phyloP scores from a whole-genome alignment of 768 basidiomycete species.

The Tricholoma terreum region DNA sequence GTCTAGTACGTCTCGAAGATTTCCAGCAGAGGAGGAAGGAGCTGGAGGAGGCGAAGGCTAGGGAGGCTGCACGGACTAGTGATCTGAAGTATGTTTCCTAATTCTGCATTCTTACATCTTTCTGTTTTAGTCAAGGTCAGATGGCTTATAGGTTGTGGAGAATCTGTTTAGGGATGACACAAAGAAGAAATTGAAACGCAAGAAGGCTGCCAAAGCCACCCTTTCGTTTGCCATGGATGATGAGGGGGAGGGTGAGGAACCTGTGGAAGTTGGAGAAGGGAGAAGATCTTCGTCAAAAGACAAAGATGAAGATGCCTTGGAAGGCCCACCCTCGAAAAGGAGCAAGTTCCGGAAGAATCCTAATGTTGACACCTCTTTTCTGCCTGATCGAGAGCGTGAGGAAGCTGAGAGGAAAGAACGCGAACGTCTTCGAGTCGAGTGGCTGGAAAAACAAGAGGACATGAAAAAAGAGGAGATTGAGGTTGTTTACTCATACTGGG shows the following conservation, averaged over 20 bases:
- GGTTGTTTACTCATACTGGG: conserved; percentile 96
- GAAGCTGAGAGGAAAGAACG: conserved; percentile 86
- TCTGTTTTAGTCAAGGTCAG: conserved; percentile 27
- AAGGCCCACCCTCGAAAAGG: conserved; percentile 59
- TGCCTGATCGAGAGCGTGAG: conserved; percentile 97
- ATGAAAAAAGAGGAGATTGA: conserved; percentile 77
- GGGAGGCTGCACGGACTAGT: conserved; percentile 81
- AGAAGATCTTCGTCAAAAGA: conserved; percentile 31
- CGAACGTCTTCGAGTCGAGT: conserved; percentile 86
- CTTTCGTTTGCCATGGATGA: conserved; percentile 92
- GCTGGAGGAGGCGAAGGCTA: conserved; percentile 86
- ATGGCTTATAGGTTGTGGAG: conserved; percentile 78
- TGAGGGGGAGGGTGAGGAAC: conserved; percentile 51
- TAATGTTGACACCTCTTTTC: conserved; percentile 94
- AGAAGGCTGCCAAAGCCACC: conserved; percentile 84
- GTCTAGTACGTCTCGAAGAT: conserved; percentile 87
- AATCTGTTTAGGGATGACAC: conserved; percentile 82
- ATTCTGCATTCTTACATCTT: conserved; percentile 13
- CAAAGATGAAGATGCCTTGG: conserved; percentile 38
- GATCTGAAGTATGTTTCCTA: conserved; percentile 77
- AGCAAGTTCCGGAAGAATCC: conserved; percentile 92
- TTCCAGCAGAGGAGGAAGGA: conserved; percentile 88
- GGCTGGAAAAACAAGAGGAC: conserved; percentile 71
- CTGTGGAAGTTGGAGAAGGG: conserved; percentile 27
- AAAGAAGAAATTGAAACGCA: conserved; percentile 88